Percentiles rank a stretch among this genome's conserved stretches.
phyloP scores from a whole-genome alignment of 352 stramenopile species.

The Globisporangium rhizosaccharum region DNA sequence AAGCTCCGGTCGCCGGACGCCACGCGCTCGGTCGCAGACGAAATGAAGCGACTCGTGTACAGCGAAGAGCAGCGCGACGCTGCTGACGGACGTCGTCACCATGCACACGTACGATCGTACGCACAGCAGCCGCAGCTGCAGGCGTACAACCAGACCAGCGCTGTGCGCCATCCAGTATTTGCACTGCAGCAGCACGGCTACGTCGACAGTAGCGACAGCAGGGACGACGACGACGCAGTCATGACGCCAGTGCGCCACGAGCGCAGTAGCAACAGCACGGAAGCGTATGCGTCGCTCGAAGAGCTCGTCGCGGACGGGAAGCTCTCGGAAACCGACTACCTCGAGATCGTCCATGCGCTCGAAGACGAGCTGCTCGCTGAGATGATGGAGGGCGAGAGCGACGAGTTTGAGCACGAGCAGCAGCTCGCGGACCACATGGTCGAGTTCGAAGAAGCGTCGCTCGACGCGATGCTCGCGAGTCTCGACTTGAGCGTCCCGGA shows the following conservation, averaged over 20 bases:
- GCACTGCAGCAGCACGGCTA: not conserved
- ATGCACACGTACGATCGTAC: no score
- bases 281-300: conserved; percentile 41
- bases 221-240: conserved; percentile 3
- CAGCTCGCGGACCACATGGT: conserved; percentile 49
- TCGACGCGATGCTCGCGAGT: conserved; percentile 61
- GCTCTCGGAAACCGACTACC: conserved; percentile 62
- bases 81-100: no score
- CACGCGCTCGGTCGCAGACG: conserved; percentile 41
- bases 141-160: no score
- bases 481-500: conserved; percentile 42
- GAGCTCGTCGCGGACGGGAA: conserved; percentile 53
- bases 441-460: conserved; percentile 61
- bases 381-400: conserved; percentile 32
- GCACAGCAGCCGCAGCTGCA: no score
- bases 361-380: conserved; percentile 51
- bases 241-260: not conserved
- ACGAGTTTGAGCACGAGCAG: conserved; percentile 23
- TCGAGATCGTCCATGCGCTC: conserved; percentile 69
- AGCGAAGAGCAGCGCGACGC: conserved; percentile 23
- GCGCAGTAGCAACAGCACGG: not conserved
- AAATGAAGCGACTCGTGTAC: conserved; percentile 58
- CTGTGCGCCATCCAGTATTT: not conserved
- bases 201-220: not conserved
- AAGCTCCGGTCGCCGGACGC: conserved; percentile 53